Percentiles rank a stretch among this genome's conserved stretches.
phyloP scores from a whole-genome alignment of 257 asterid species.

The Thymus mandschuricus region DNA sequence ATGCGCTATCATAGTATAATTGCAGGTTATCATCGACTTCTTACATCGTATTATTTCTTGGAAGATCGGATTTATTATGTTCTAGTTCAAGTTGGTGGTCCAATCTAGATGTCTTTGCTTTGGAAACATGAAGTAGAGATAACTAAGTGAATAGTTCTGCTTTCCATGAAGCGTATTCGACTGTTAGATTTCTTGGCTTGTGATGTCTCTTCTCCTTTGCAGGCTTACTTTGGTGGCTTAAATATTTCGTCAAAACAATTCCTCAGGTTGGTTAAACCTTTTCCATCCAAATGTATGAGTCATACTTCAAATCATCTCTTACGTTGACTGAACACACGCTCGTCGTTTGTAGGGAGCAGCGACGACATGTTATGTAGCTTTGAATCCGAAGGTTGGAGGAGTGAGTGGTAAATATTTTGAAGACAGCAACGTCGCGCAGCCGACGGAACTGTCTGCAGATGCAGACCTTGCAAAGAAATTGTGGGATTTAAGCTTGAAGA shows the following conservation, averaged over 20 bases:
- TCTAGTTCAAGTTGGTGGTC: too few species aligned
- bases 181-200: not conserved
- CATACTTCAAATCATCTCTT: not conserved
- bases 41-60: not conserved
- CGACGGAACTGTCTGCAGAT: constrained; percentile 47
- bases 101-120: too few species aligned
- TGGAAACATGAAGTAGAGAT: too few species aligned
- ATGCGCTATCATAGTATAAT: constrained; percentile 48
- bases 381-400: constrained; percentile 71
- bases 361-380: constrained; percentile 72
- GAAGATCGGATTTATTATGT: too few species aligned
- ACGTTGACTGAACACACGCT: not conserved
- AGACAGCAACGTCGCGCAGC: constrained; percentile 46
- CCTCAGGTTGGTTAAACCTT: constrained; percentile 58
- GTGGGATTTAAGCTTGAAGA: constrained; percentile 71
- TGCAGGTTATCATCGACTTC: constrained; percentile 44
- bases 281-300: not conserved
- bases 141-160: too few species aligned
- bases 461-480: constrained; percentile 66
- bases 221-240: constrained; percentile 56
- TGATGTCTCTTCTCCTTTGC: constrained; percentile 32
- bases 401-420: constrained; percentile 69
- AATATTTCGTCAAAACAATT: constrained; percentile 59
- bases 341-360: constrained; percentile 54
- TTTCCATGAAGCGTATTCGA: too few species aligned